Percentiles rank a stretch among this genome's conserved stretches.
phyloP scores from a whole-genome alignment of 2,329 filamentous ascomycete species.

The Ophiostoma himal-ulmi region DNA sequence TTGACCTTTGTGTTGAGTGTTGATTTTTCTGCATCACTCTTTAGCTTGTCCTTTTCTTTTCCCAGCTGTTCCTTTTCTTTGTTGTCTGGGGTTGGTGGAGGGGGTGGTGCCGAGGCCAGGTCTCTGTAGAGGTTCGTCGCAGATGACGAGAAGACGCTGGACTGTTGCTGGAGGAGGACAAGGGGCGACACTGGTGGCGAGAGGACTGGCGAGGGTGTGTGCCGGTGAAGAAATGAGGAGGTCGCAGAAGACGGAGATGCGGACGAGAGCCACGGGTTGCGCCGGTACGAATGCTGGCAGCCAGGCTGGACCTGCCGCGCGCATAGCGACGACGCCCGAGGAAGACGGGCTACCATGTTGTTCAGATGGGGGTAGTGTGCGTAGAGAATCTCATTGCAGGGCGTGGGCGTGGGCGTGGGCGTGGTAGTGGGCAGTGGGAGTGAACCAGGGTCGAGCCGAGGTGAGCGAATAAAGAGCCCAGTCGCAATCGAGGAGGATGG shows the following conservation, averaged over 20 bases:
- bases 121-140: constrained; percentile 2
- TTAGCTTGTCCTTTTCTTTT: neutral
- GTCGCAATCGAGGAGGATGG: constrained; percentile 4
- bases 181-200: neutral
- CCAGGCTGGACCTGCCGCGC: constrained; percentile 16
- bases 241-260: constrained; percentile 4
- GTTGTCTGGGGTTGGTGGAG: neutral
- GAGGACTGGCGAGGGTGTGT: neutral
- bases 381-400: neutral
- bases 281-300: constrained; percentile 12
- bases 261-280: neutral
- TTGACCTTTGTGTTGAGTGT: constrained; percentile 10
- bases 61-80: neutral
- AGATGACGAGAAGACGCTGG: neutral
- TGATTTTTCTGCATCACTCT: constrained; percentile 1
- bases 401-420: too few relatives aligned
- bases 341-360: constrained; percentile 24
- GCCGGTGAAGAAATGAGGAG: constrained; percentile 11
- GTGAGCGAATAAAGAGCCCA: neutral
- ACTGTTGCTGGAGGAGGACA: neutral
- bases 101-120: neutral
- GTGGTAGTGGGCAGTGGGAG: neutral
- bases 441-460: neutral
- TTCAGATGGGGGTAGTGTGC: neutral
- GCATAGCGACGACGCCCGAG: constrained; percentile 24